A percentile compares a stretch with the other conserved stretches of the same genome.
phyloP scores from a whole-genome alignment of 148 eudicot genomes.

The Silene conica region DNA sequence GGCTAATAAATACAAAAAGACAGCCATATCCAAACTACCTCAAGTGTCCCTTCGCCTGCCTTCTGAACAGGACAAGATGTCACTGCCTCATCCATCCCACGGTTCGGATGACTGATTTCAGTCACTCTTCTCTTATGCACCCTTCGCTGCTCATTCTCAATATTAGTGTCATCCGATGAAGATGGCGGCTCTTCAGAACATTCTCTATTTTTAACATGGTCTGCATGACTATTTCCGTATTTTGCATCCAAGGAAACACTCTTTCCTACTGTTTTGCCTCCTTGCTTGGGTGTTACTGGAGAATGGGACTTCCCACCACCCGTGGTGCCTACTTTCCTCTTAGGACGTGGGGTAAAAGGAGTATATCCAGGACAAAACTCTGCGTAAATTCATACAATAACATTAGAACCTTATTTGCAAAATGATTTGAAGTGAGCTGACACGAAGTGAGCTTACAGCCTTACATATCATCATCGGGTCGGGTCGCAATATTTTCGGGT shows the following conservation, averaged over 20 bases:
- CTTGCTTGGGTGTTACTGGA: conserved; percentile 17
- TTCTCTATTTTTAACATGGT: conserved; percentile 27
- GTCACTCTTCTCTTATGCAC: conserved; percentile 24
- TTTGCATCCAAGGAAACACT: conserved; percentile 28
- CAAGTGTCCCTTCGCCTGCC: conserved; percentile 22
- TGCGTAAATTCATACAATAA: conserved; percentile 13
- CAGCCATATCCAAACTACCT: conserved; percentile 16
- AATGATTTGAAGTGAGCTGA: too few species aligned
- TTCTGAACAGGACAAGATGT: conserved; percentile 18
- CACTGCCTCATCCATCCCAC: conserved; percentile 20
- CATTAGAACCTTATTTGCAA: not conserved
- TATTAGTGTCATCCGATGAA: conserved; percentile 42
- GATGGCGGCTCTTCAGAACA: conserved; percentile 43
- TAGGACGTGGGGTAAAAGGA: conserved; percentile 27
- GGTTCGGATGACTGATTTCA: conserved; percentile 25
- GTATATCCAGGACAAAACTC: conserved; percentile 47
- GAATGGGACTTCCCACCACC: conserved; percentile 27
- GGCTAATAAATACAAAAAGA: not conserved
- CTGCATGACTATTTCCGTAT: conserved; percentile 27
- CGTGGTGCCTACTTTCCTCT: conserved; percentile 25
- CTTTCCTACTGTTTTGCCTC: conserved; percentile 23
- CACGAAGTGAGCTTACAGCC: too few species aligned
- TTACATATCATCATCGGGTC: too few species aligned
- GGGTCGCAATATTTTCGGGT: too few species aligned
- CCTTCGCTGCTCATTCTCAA: conserved; percentile 27